Evolutionary conservation across 495 filamentous ascomycete genomes (phyloP).

Genomic region (Aspergillus homomorphus): DNA sequence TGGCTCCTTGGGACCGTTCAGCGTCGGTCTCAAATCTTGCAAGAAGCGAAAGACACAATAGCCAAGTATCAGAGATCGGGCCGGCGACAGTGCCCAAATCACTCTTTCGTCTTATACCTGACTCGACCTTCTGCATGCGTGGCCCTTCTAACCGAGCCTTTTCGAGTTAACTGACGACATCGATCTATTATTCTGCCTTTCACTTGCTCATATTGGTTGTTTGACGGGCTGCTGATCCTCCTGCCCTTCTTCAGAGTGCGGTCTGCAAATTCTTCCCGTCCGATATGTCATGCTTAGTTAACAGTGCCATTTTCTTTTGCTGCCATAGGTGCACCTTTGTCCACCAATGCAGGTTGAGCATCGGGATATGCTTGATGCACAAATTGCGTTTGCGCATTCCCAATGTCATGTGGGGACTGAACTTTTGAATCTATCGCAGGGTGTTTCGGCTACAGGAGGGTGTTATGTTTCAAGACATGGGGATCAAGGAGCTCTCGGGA

Average conservation of each 20-base stretch:
- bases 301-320: slow-evolving; percentile 7
- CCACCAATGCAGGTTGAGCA: slow-evolving; percentile 17
- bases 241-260: slow-evolving; percentile 11
- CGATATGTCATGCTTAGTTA: slow-evolving; percentile 3
- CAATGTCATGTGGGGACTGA: slow-evolving; percentile 19
- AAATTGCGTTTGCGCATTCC: slow-evolving; percentile 16
- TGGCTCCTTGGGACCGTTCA: neutral
- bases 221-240: slow-evolving; percentile 14
- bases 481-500: slow-evolving; percentile 13
- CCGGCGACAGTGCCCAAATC: neutral
- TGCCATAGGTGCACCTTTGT: slow-evolving; percentile 4
- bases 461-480: slow-evolving; percentile 18
- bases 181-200: slow-evolving; percentile 14
- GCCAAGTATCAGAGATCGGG: neutral
- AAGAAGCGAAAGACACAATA: neutral
- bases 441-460: slow-evolving; percentile 23
- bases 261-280: neutral
- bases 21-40: neutral
- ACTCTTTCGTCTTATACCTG: slow-evolving; percentile 4
- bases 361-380: slow-evolving; percentile 27
- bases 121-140: neutral
- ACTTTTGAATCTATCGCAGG: slow-evolving; percentile 21
- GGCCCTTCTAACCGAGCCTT: slow-evolving; percentile 9
- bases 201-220: slow-evolving; percentile 26
- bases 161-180: slow-evolving; percentile 20